Evolutionary conservation across 148 eudicot species (phyloP), one percentile per base, ranked within the genome.

Genomic region (Camellia sinensis): DNA sequence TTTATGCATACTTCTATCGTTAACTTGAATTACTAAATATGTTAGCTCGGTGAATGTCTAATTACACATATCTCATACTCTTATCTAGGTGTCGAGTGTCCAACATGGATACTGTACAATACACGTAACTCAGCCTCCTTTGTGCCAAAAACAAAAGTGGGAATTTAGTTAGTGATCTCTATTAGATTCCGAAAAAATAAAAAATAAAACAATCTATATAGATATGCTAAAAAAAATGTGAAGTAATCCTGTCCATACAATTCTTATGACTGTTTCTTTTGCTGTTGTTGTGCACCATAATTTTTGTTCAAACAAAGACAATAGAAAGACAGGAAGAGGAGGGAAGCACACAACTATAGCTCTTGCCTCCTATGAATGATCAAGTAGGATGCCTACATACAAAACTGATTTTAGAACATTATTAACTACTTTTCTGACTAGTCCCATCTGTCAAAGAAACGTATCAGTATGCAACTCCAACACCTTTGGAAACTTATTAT

Each of bases 341-440:
- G 60, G 75, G 68, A 79, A 71, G 71, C 82, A 73, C 71, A 66
- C 78, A 74, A 62, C 65, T 62, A 29, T 43, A 29, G 37, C 37
- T 29, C 61, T 74, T 74, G 74, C 67, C 67, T 77, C 82, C 82
- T 74, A 74, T 1, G 74, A 73, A 64, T 4, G 13, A 69, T 73
- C 73, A 64, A 65, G 65, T 74, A 53, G 65, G 72, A 65, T 73
- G 78, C 82, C 78, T 37, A 7, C 65, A 1, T 29, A 29, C 37
- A 62, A 80, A 80, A 80, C 45, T 70, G 52, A 68, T 13, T 8
- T 18, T 70, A 46, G 37, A 29, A 70, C 74, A 70, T 70, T 10
- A 2, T 45, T 70, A 70, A 70, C 56, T 70, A 46, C 74, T 70
- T 46, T 44, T 44, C 8, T 3, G 19, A 6, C n/a, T 45, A 15